Conservation (phyloP, 805 yeast species). For the Trichomonascus vanleenenianus region DNA sequence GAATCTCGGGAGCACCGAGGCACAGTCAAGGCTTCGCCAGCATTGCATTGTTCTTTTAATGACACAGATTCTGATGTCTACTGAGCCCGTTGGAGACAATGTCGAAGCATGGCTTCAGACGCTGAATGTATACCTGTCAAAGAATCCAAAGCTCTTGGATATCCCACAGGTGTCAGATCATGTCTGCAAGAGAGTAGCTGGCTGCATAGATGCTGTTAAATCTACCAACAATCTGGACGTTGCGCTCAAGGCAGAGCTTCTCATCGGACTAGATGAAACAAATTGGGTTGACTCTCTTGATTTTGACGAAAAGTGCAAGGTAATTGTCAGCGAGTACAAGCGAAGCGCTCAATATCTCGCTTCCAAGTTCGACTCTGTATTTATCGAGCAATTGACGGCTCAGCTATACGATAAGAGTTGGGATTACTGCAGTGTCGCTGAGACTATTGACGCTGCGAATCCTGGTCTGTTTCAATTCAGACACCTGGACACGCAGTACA, state of each 20-base stretch:
- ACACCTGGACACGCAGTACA: too few relatives aligned
- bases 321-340: background rate
- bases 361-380: background rate
- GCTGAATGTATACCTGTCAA: background rate
- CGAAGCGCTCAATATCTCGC: background rate
- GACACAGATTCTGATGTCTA: slow-evolving; percentile 9
- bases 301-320: background rate
- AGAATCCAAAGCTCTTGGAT: background rate
- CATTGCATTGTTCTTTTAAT: slow-evolving; percentile 6
- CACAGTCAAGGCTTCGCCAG: slow-evolving; percentile 17
- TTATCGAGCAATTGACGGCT: background rate
- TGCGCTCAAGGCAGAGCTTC: background rate
- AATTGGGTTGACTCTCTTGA: background rate
- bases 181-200: background rate
- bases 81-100: background rate
- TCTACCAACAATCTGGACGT: background rate
- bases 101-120: background rate
- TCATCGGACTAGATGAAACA: background rate
- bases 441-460: background rate
- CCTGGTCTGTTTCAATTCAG: too few relatives aligned
- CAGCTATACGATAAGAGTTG: background rate
- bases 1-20: slow-evolving; percentile 29
- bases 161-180: background rate
- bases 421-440: background rate
- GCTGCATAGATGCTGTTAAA: background rate